Evolutionary conservation across 225 moss, liverwort and hornwort species (phyloP), one percentile per base, ranked within the genome.

Genomic region (Polytrichum commune): DNA sequence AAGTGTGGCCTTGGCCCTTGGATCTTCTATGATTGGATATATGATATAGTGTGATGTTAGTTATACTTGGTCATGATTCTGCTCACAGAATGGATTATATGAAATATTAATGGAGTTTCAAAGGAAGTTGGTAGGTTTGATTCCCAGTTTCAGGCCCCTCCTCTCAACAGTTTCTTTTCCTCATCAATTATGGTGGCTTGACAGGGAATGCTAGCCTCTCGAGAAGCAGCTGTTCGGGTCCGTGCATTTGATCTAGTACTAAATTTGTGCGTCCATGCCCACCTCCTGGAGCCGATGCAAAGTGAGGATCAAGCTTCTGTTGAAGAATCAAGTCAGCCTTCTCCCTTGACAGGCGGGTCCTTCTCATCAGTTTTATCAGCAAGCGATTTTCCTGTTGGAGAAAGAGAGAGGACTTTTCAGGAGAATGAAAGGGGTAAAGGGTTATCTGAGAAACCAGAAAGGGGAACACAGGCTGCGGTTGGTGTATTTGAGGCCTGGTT

Each of bases 251-350:
- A 98, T 82, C 80, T 98, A 72, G 88, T 91, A 63, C 84, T 98
- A 66, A 98, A 98, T 78, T 92, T 98, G 74, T 95, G 98, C 38
- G 93, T 98, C 23, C 98, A 98, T 77, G 98, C 98, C 63, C 98
- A 98, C 77, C 92, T 98, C 71, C 77, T 98, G 79, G 98, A 98
- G 85, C 98, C 98, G 23, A 90, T 91, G 90, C 95, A 90, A 81
- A 93, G 82, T 76, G 98, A 98, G 53, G 93, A 95, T 74, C 94
- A 90, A 80, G 75, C 93, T 35, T 85, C 85, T 70, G 81, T 77
- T 66, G 92, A 95, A 74, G 92, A 95, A 74, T 78, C 79, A 28
- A 71, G 74, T 70, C 86, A 81, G 73, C 82, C 82, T 57, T 80
- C 91, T 66, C 78, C 84, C 64, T 77, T 89, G 72, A 89, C 91